Conservation (phyloP, 805 yeast genomes). For the Sugiyamaella mastotermitis region DNA sequence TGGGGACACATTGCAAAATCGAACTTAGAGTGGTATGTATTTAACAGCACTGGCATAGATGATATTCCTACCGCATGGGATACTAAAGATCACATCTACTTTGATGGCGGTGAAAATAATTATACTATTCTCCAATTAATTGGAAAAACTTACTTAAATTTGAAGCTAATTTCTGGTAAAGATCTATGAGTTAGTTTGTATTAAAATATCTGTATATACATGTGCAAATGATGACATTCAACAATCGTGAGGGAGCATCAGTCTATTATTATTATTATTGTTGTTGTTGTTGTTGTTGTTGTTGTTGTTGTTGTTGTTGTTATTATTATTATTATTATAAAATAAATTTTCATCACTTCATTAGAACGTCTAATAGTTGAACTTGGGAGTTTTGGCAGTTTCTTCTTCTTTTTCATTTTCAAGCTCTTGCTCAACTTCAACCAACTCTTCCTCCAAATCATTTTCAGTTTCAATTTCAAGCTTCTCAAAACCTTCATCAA, state of each 20-base stretch:
- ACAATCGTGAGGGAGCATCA: too few relatives aligned
- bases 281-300: too few relatives aligned
- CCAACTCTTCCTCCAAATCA: slow-evolving; percentile 22
- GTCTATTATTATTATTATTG: too few relatives aligned
- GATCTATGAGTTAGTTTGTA: too few relatives aligned
- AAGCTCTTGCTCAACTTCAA: slow-evolving; percentile 14
- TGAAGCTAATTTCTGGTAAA: slow-evolving; percentile 1
- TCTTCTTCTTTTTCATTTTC: slow-evolving; percentile 10
- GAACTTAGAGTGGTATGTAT: slow-evolving; percentile 12
- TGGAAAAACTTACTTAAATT: background rate
- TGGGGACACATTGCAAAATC: slow-evolving; percentile 10
- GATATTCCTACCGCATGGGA: slow-evolving; percentile 23
- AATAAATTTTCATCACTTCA: too few relatives aligned
- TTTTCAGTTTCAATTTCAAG: slow-evolving; percentile 25
- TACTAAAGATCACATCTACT: slow-evolving; percentile 16
- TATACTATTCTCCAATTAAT: slow-evolving; percentile 12
- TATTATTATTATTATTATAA: too few relatives aligned
- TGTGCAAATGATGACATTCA: too few relatives aligned
- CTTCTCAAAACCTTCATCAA: slow-evolving; percentile 25
- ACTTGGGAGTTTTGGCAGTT: too few relatives aligned
- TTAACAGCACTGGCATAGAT: slow-evolving; percentile 18
- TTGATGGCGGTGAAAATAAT: slow-evolving; percentile 20
- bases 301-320: too few relatives aligned
- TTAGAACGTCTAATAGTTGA: too few relatives aligned
- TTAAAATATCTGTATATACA: too few relatives aligned